Conservation (phyloP, 2,329 filamentous ascomycete genomes). For the Grosmannia serpens region DNA sequence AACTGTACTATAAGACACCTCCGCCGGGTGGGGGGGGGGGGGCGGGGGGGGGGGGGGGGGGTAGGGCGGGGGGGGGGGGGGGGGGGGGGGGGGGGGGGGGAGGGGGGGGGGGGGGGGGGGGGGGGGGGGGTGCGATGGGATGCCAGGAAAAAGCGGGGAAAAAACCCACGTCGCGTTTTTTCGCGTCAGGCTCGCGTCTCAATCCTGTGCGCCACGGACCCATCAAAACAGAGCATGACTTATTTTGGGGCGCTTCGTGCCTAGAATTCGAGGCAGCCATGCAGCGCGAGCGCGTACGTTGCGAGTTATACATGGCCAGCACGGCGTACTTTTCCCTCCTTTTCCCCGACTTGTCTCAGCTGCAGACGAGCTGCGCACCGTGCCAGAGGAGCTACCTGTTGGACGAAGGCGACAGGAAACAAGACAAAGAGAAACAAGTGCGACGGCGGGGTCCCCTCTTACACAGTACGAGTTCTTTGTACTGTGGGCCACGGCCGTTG, state of each 20-base stretch:
- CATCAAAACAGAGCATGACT: neutral
- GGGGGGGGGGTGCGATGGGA: neutral
- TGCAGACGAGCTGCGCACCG: too few relatives aligned
- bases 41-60: neutral
- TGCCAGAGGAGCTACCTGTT: too few relatives aligned
- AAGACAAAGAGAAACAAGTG: too few relatives aligned
- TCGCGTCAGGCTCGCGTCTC: constrained; percentile 11
- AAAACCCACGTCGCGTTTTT: constrained; percentile 9
- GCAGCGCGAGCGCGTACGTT: neutral
- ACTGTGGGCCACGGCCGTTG: too few relatives aligned
- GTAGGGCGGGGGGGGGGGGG: neutral
- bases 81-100: neutral
- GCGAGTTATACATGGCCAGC: too few relatives aligned
- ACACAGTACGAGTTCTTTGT: too few relatives aligned
- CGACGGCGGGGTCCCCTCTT: too few relatives aligned
- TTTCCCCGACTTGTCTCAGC: neutral
- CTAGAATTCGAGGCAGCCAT: neutral
- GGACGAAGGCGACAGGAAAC: too few relatives aligned
- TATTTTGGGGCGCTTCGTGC: neutral
- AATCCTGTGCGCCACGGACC: neutral
- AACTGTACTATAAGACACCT: too few relatives aligned
- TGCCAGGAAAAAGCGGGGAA: neutral
- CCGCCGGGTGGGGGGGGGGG: too few relatives aligned
- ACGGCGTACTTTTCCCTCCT: neutral
- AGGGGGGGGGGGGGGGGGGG: neutral